A percentile compares a stretch with the other conserved stretches of the same genome.
These are phyloP conservation scores for Setomelanomma holmii DNA, from an alignment of 2,329 filamentous ascomycete genomes.

Conservation along the genomic window DNA sequence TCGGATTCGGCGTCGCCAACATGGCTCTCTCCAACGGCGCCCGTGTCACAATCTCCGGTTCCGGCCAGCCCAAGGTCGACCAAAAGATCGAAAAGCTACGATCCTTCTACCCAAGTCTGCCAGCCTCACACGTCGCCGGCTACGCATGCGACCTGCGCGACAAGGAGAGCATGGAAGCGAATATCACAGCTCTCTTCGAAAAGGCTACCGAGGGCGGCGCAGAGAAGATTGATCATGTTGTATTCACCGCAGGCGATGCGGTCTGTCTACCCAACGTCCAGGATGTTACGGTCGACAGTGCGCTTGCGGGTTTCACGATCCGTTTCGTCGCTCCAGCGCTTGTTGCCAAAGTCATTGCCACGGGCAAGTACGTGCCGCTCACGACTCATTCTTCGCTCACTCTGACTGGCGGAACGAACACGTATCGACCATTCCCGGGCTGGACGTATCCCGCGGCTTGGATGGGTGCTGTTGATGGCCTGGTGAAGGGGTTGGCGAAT, in stretches of 20 bases:
- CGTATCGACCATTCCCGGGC: conserved; percentile 42
- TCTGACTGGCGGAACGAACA: conserved; percentile 49
- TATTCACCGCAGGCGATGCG: conserved; percentile 38
- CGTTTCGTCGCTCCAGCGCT: conserved; percentile 46
- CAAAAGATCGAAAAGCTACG: conserved; percentile 57
- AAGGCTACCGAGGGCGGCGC: conserved; percentile 32
- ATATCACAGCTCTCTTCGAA: conserved; percentile 35
- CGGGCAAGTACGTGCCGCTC: conserved; percentile 42
- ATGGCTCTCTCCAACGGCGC: conserved; percentile 63
- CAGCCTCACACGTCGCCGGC: conserved; percentile 27
- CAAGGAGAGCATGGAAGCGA: conserved; percentile 32
- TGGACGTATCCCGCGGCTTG: conserved; percentile 40
- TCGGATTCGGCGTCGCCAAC: conserved; percentile 68
- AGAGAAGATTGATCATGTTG: conserved; percentile 44
- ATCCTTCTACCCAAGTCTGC: conserved; percentile 45
- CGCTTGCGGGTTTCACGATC: conserved; percentile 35
- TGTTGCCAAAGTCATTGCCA: conserved; percentile 50
- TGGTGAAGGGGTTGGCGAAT: conserved; percentile 49
- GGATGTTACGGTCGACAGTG: conserved; percentile 29
- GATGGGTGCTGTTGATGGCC: conserved; percentile 37
- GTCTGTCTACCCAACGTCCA: conserved; percentile 26
- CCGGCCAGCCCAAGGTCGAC: conserved; percentile 59
- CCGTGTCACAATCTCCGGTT: conserved; percentile 66
- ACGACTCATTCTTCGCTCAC: conserved; percentile 46
- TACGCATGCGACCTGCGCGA: conserved; percentile 38